Conservation (phyloP, 768 basidiomycete genomes). For the Kwoniella dendrophila region DNA sequence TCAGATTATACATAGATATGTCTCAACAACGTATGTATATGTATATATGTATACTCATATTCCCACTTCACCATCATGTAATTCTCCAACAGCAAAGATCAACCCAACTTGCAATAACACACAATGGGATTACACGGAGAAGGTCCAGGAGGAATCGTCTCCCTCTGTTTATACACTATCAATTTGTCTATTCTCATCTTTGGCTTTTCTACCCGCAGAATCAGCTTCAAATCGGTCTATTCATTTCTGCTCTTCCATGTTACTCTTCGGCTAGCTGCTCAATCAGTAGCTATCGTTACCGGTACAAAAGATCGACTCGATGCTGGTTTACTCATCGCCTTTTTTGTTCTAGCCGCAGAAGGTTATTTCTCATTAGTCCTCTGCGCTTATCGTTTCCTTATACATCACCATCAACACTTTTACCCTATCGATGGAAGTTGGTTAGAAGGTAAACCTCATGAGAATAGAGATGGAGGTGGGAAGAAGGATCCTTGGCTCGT, state of each 20-base stretch:
- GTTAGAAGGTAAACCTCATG: slow-evolving; percentile 26
- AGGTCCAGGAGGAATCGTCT: slow-evolving; percentile 24
- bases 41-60: too few relatives aligned
- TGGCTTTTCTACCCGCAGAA: slow-evolving; percentile 24
- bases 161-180: slow-evolving; percentile 26
- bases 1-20: too few relatives aligned
- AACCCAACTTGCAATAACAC: too few relatives aligned
- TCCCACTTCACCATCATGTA: too few relatives aligned
- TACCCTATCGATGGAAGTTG: slow-evolving; percentile 19
- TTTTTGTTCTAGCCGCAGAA: slow-evolving; percentile 34
- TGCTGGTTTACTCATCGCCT: slow-evolving; percentile 32
- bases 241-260: slow-evolving; percentile 38
- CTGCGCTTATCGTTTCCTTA: slow-evolving; percentile 33
- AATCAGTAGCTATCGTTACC: slow-evolving; percentile 27
- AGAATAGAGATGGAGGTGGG: slow-evolving; percentile 14
- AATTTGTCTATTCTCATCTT: slow-evolving; percentile 27
- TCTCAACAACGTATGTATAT: too few relatives aligned
- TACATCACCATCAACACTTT: slow-evolving; percentile 31
- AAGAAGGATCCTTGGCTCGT: slow-evolving; percentile 20
- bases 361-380: slow-evolving; percentile 39
- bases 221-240: slow-evolving; percentile 30
- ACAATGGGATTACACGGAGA: slow-evolving; percentile 19
- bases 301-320: slow-evolving; percentile 28
- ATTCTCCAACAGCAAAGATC: too few relatives aligned
- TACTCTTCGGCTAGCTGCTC: slow-evolving; percentile 28